A percentile compares a stretch with the other conserved stretches of the same genome.
These are phyloP conservation scores for Psidium guajava DNA, from an alignment of 345 rosid genomes.

Conservation along the genomic window DNA sequence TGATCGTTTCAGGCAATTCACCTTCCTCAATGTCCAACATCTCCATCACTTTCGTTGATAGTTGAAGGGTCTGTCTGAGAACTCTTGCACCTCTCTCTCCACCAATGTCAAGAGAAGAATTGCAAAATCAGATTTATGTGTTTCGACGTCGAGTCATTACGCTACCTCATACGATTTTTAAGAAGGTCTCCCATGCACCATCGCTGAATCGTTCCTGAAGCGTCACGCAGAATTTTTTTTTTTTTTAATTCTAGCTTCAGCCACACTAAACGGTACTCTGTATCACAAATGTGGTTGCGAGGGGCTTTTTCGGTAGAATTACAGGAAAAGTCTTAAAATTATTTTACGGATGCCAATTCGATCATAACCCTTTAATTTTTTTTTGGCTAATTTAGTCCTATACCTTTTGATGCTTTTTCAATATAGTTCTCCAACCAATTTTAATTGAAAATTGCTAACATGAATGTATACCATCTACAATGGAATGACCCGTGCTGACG, in stretches of 20 bases:
- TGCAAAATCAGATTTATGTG: background rate
- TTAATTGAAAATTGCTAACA: fast-evolving
- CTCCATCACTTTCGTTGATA: background rate
- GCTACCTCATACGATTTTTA: fast-evolving
- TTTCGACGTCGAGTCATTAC: background rate
- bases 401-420: background rate
- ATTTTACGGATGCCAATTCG: fast-evolving
- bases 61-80: background rate
- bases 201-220: background rate
- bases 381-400: background rate
- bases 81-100: background rate
- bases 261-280: background rate
- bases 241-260: background rate
- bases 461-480: fast-evolving
- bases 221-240: background rate
- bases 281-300: background rate
- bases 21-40: background rate
- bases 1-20: background rate
- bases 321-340: background rate
- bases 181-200: background rate
- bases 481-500: fast-evolving
- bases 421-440: background rate
- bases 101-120: background rate
- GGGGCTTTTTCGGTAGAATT: background rate
- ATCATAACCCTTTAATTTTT: background rate